phyloP scores from a whole-genome alignment of 2,329 filamentous ascomycete genomes.

The Colletotrichum coccodes region DNA sequence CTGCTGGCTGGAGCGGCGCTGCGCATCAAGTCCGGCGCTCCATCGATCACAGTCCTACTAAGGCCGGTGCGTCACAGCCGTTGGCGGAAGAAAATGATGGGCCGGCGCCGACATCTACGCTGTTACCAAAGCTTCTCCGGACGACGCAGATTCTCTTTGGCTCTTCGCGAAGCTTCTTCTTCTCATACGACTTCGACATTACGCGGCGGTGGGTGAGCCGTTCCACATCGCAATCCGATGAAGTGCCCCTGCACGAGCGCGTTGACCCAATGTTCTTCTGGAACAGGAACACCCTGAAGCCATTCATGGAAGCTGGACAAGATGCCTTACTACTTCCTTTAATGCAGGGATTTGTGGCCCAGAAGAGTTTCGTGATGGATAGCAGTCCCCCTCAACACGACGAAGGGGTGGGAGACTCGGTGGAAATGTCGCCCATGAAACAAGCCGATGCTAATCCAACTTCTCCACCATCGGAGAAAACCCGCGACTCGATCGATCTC shows the following conservation, averaged over 20 bases:
- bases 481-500: constrained; percentile 49
- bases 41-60: constrained; percentile 28
- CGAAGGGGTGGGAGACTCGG: constrained; percentile 53
- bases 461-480: constrained; percentile 39
- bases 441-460: constrained; percentile 39
- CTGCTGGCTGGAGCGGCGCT: constrained; percentile 72
- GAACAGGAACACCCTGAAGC: constrained; percentile 81
- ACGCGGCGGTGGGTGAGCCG: constrained; percentile 70
- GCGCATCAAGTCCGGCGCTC: constrained; percentile 29
- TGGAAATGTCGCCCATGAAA: constrained; percentile 55
- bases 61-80: constrained; percentile 37
- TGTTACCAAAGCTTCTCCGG: constrained; percentile 86
- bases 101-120: constrained; percentile 46
- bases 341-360: constrained; percentile 95
- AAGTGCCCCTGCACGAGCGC: constrained; percentile 73
- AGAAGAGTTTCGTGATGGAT: constrained; percentile 81
- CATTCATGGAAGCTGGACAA: constrained; percentile 80
- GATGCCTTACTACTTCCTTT: constrained; percentile 80
- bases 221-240: constrained; percentile 52
- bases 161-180: constrained; percentile 87
- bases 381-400: constrained; percentile 66
- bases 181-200: constrained; percentile 93
- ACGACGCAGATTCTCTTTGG: constrained; percentile 88
- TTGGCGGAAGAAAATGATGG: constrained; percentile 53
- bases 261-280: constrained; percentile 89